These are phyloP conservation scores for Penicillium corylophilum DNA, from an alignment of 2,329 filamentous ascomycete genomes.

Conservation along the genomic window DNA sequence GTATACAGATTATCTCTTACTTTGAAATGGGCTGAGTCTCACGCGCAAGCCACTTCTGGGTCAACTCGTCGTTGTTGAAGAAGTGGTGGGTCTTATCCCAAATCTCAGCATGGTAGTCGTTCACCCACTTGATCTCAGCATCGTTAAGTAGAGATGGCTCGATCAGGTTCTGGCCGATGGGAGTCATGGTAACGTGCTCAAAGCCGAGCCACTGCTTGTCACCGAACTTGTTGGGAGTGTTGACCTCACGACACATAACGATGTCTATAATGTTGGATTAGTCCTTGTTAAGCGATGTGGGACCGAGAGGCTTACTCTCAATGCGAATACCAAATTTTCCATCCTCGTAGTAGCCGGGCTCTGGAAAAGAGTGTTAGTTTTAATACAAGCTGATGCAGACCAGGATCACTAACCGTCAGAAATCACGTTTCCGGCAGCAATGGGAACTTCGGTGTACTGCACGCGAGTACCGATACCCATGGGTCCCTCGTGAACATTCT, in stretches of 20 bases:
- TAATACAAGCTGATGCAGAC: not conserved
- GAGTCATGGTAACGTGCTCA: constrained; percentile 96
- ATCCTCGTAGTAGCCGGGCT: constrained; percentile 97
- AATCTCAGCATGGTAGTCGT: constrained; percentile 79
- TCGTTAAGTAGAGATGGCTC: constrained; percentile 69
- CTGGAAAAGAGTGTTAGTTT: constrained; percentile 37
- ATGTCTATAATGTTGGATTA: constrained; percentile 56
- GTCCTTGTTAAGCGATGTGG: not conserved
- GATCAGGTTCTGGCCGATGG: constrained; percentile 86
- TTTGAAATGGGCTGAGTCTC: constrained; percentile 70
- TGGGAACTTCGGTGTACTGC: constrained; percentile 84
- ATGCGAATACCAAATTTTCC: constrained; percentile 92
- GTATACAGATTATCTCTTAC: constrained; percentile 12
- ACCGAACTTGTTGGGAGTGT: constrained; percentile 83
- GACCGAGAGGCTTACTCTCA: constrained; percentile 60
- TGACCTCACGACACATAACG: constrained; percentile 82
- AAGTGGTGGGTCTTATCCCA: constrained; percentile 75
- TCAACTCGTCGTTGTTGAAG: constrained; percentile 71
- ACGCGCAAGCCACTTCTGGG: constrained; percentile 76
- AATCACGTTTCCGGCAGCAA: constrained; percentile 89
- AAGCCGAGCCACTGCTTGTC: constrained; percentile 94
- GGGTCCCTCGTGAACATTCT: constrained; percentile 93
- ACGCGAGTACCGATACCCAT: constrained; percentile 93
- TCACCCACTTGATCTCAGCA: constrained; percentile 80
- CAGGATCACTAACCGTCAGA: constrained; percentile 61